Conservation (phyloP, 768 basidiomycete species). For the Kwoniella dendrophila region DNA sequence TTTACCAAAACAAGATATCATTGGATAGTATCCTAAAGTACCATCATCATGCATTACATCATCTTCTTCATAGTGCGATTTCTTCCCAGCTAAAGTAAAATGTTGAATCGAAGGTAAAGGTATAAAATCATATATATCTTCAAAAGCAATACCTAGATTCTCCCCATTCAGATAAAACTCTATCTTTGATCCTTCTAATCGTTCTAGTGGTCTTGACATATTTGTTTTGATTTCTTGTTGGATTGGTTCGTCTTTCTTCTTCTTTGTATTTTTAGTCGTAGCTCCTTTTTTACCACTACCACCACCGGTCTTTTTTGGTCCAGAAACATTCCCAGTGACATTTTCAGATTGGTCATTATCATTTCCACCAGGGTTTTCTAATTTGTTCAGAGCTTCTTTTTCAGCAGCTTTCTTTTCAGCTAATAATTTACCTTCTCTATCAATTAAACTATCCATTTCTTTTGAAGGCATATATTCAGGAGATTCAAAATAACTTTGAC, state of each 20-base stretch:
- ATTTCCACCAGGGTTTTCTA: neutral
- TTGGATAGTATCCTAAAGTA: slow-evolving; percentile 90
- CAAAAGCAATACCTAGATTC: slow-evolving; percentile 78
- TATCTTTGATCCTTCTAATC: slow-evolving; percentile 64
- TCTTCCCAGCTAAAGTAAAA: slow-evolving; percentile 65
- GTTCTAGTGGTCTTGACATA: slow-evolving; percentile 20
- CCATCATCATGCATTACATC: slow-evolving; percentile 87
- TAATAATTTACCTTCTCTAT: slow-evolving; percentile 59
- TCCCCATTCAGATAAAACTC: slow-evolving; percentile 92
- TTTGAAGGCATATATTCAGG: slow-evolving; percentile 84
- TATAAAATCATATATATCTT: slow-evolving; percentile 84
- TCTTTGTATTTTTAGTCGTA: slow-evolving; percentile 36
- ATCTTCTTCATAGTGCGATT: slow-evolving; percentile 58
- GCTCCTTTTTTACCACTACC: slow-evolving; percentile 59
- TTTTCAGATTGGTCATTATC: neutral
- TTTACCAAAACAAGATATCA: slow-evolving; percentile 89
- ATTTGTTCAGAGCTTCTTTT: neutral
- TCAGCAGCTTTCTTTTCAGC: slow-evolving; percentile 42
- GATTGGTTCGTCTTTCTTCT: slow-evolving; percentile 21
- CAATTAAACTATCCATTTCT: slow-evolving; percentile 89
- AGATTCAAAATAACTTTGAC: slow-evolving; percentile 95
- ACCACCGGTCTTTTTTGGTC: slow-evolving; percentile 3
- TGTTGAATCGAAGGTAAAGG: slow-evolving; percentile 67
- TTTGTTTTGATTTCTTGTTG: neutral
- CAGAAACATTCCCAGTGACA: neutral